Base-by-base conservation (phyloP, 768 basidiomycete species). In the Lentinula guzmanii region DNA sequence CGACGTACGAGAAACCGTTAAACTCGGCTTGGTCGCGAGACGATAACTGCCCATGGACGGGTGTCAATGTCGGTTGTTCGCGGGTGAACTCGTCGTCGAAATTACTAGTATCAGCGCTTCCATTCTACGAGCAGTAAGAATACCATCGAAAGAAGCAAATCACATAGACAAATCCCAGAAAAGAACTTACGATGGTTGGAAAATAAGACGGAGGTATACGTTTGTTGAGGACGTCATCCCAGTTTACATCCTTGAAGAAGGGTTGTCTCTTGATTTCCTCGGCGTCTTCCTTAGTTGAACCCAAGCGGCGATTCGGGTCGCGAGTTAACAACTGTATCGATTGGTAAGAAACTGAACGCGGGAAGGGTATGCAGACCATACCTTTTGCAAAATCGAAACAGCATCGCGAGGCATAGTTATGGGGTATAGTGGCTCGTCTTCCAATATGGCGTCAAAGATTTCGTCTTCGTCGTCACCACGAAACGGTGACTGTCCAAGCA, bases 381-480 rank as follows among this genome's bases (percentile, higher is more conserved):
- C 95, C 83, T 95, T 95, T 71, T 97, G 95, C 61, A 99, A 70
- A 65, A 98, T 91, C 18, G 93, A 93, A 50, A 98, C 95, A 6
- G 95, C 95, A 68, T 98, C 96, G 58, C 93, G 82, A 7, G 95
- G 97, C 97, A 99, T 99, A 5, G 97, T 98, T 66, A 99, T 98
- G 2, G 97, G 97, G 75, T 98, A 99, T 63, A 99, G 72, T 31
- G 95, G 96, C 72, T 98, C 97, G 70, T 99, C 97, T 73, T 98
- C 97, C 35, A 99, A 76, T 67, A 99, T 98, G 43, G 97, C 97
- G 73, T 99, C 97, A 72, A 98, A 99, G 62, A 99, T 98, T 79
- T 99, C 97, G 70, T 99, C 97, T 73, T 98, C 97, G 66, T 98
- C 97, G 68, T 99, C 97, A 61, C 97, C 97, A 50, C 95, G 89